Percentiles rank a stretch among this genome's conserved stretches.
phyloP scores from a whole-genome alignment of 2,329 filamentous ascomycete species.

The Pseudogymnoascus pannorum region DNA sequence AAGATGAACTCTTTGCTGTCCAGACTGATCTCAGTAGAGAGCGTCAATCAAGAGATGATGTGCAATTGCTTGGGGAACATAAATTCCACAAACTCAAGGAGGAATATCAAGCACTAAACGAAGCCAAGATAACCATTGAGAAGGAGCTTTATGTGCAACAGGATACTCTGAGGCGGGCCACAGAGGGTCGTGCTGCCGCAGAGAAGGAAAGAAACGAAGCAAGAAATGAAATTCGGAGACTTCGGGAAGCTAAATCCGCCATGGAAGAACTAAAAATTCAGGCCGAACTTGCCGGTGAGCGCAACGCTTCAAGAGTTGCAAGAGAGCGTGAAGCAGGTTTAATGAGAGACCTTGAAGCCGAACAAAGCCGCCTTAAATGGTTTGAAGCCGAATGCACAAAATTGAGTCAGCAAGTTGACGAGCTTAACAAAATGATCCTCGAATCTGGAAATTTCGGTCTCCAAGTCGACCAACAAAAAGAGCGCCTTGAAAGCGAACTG shows the following conservation, averaged over 20 bases:
- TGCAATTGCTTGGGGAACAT: slow-evolving; percentile 83
- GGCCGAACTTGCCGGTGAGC: slow-evolving; percentile 74
- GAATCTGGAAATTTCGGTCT: slow-evolving; percentile 84
- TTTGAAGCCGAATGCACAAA: slow-evolving; percentile 72
- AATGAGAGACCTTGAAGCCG: slow-evolving; percentile 71
- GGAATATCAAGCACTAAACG: slow-evolving; percentile 79
- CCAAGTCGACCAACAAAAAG: slow-evolving; percentile 89
- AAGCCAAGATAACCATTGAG: slow-evolving; percentile 94
- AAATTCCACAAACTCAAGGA: slow-evolving; percentile 75
- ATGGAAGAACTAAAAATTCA: slow-evolving; percentile 80
- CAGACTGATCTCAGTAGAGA: slow-evolving; percentile 88
- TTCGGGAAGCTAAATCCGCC: slow-evolving; percentile 76
- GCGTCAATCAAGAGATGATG: slow-evolving; percentile 87
- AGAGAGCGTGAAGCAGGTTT: slow-evolving; percentile 73
- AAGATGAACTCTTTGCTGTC: slow-evolving; percentile 73
- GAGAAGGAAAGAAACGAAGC: slow-evolving; percentile 88
- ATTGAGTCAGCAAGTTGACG: slow-evolving; percentile 73
- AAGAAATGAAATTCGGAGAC: slow-evolving; percentile 72
- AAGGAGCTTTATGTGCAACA: slow-evolving; percentile 96
- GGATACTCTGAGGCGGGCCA: slow-evolving; percentile 78
- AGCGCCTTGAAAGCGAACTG: slow-evolving; percentile 83
- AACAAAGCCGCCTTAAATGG: slow-evolving; percentile 67
- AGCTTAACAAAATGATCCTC: slow-evolving; percentile 77
- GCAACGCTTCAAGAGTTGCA: slow-evolving; percentile 67
- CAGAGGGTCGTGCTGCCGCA: slow-evolving; percentile 69